Percentiles rank a stretch among this genome's conserved stretches.
Evolutionary conservation across 202 grass and related monocot genomes (phyloP).

Genomic region (Carex arenaria): DNA sequence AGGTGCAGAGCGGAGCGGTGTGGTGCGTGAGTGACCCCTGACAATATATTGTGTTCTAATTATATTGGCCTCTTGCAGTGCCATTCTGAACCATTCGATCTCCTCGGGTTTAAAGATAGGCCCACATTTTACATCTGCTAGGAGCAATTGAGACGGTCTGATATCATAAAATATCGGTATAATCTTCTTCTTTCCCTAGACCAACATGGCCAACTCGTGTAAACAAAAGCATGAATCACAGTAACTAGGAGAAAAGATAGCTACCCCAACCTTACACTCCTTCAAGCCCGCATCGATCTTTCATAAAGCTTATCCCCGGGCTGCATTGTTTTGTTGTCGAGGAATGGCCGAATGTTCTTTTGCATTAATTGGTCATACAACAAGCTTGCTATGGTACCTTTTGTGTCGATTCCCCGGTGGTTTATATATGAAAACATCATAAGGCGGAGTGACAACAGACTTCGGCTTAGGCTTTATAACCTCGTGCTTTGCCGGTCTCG

Average conservation of each 20-base stretch:
- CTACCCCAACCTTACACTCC: slow-evolving; percentile 52
- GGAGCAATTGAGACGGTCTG: slow-evolving; percentile 56
- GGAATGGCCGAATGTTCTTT: slow-evolving; percentile 28
- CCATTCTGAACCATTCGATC: slow-evolving; percentile 43
- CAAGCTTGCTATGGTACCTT: slow-evolving; percentile 47
- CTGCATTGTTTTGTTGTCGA: slow-evolving; percentile 71
- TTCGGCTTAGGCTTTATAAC: neutral
- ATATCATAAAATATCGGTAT: slow-evolving; percentile 86
- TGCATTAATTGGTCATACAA: slow-evolving; percentile 49
- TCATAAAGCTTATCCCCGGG: slow-evolving; percentile 63
- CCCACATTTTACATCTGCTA: slow-evolving; percentile 10
- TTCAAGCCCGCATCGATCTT: slow-evolving; percentile 41
- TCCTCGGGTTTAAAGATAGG: slow-evolving; percentile 20
- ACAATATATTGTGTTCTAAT: too few species aligned
- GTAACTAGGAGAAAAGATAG: slow-evolving; percentile 70
- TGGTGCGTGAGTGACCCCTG: too few species aligned
- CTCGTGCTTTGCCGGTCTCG: neutral
- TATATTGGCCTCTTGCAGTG: slow-evolving; percentile 57
- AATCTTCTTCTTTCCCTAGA: slow-evolving; percentile 54
- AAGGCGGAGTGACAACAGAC: neutral
- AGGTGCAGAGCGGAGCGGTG: too few species aligned
- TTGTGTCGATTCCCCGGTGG: slow-evolving; percentile 75
- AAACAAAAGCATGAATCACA: slow-evolving; percentile 76
- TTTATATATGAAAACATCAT: slow-evolving; percentile 92
- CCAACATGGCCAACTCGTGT: slow-evolving; percentile 57